Evolutionary conservation across 2,329 filamentous ascomycete genomes (phyloP).

Genomic region (Xenoacremonium recifei): DNA sequence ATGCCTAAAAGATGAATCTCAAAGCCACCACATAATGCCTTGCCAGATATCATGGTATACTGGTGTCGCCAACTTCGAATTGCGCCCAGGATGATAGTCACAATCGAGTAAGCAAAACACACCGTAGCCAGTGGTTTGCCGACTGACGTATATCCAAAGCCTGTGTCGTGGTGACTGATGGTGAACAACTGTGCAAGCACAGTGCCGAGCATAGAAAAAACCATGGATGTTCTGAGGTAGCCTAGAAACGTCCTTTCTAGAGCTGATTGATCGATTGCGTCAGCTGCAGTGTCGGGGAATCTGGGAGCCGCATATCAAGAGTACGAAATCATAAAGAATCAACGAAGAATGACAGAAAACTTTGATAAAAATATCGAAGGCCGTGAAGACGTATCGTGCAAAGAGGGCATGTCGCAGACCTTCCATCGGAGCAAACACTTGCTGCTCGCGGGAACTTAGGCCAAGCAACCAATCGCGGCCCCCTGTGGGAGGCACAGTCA

Average conservation of each 20-base stretch:
- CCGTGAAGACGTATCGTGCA: too few species aligned
- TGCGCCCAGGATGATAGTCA: constrained; percentile 30
- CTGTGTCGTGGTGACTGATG: constrained; percentile 37
- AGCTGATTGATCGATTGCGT: constrained; percentile 42
- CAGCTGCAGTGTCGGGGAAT: constrained; percentile 2
- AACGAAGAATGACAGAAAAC: too few species aligned
- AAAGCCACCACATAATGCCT: constrained; percentile 30
- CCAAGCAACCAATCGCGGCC: too few species aligned
- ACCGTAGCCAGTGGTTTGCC: constrained; percentile 56
- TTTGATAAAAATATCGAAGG: too few species aligned
- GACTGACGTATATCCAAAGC: constrained; percentile 58
- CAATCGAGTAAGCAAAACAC: constrained; percentile 40
- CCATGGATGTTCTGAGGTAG: constrained; percentile 68
- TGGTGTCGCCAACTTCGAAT: constrained; percentile 32
- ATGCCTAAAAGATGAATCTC: constrained; percentile 26
- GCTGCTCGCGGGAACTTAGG: too few species aligned
- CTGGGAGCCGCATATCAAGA: too few species aligned
- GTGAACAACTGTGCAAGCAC: constrained; percentile 67
- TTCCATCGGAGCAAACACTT: too few species aligned
- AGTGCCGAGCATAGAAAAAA: constrained; percentile 66
- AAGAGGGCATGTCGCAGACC: too few species aligned
- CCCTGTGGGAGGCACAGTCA: too few species aligned
- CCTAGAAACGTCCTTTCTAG: constrained; percentile 73
- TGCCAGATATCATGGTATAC: constrained; percentile 26
- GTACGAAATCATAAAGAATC: too few species aligned